Evolutionary conservation across 768 basidiomycete species (phyloP), one percentile per base, ranked within the genome.

Genomic region (Leucogyrophana mollusca): DNA sequence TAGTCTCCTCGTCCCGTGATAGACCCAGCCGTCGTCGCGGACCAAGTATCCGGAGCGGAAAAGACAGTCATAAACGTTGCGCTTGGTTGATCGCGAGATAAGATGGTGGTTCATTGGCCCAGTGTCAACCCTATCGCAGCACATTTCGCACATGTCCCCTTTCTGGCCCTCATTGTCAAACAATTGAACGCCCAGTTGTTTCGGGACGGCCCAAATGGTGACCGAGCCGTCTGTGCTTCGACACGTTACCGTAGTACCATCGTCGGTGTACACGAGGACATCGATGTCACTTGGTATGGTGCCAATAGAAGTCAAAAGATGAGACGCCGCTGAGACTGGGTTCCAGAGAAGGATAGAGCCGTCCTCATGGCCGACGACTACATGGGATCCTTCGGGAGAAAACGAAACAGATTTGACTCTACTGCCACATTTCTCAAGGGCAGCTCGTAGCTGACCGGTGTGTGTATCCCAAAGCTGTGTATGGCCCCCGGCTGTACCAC

Each of bases 391-490:
- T 16, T 41, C 34, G 17, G 33, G 36, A 46, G 45, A 33, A 24
- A 13, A 53, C n/a, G 45, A 50, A 17, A 62, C 41, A 20, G 57
- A 46, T 11, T 53, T 61, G 23, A 62, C 60, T 35, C 4, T 30
- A 2, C 48, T 48, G 3, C 47, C 36, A 23, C 44, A 40, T 1
- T 0, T 35, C 1, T 8, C 46, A 3, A 54, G 41, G 14, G 33
- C 45, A 23, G 56, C 43, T 34, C 43, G 47, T 40, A 44, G 53
- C 9, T 33, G 14, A 4, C 60, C 56, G 24, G 40, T 56, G 0
- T 35, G 20, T 3, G 44, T 49, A 27, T 59, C 54, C 61, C 57
- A 64, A n/a, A 64, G 14, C 0, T 27, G 48, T 7, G 62, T 49
- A 4, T 43, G 36, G 4, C 52, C 53, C 4, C 40, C 21, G 21